Conservation (phyloP, 495 filamentous ascomycete species). For the Recurvomyces mirabilis region DNA sequence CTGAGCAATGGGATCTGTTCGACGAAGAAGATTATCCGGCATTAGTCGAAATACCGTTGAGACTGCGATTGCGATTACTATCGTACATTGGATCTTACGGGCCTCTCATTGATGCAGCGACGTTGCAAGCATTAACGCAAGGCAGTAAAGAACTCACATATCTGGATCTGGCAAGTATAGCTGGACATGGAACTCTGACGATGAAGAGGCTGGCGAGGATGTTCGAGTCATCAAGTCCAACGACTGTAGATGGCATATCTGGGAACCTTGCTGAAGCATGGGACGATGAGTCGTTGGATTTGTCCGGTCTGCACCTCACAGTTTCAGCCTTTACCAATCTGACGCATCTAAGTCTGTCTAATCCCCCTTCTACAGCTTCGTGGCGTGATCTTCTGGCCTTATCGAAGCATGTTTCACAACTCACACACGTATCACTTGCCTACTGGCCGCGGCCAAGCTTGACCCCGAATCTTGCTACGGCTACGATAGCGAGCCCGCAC, state of each 20-base stretch:
- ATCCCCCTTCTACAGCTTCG: conserved; percentile 12
- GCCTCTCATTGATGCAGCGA: conserved; percentile 2
- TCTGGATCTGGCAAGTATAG: conserved; percentile 17
- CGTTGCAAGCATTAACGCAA: conserved; percentile 7
- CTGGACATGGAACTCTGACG: conserved; percentile 13
- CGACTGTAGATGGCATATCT: neutral
- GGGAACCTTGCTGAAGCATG: conserved; percentile 10
- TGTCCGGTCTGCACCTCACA: neutral
- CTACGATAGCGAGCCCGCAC: conserved; percentile 39
- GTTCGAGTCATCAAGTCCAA: neutral
- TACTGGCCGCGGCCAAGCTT: conserved; percentile 68
- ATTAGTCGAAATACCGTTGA: conserved; percentile 13
- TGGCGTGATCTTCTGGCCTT: conserved; percentile 17
- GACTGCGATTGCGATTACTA: conserved; percentile 13
- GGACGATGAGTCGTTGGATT: conserved; percentile 4
- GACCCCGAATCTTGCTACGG: conserved; percentile 47
- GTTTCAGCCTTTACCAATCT: conserved; percentile 8
- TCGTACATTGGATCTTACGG: conserved; percentile 16
- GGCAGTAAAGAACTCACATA: conserved; percentile 1
- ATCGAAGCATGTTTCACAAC: conserved; percentile 25
- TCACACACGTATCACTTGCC: conserved; percentile 44
- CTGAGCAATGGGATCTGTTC: conserved; percentile 15
- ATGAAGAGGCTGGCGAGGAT: conserved; percentile 6
- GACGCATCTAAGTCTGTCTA: conserved; percentile 16
- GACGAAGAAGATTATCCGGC: conserved; percentile 17